Evolutionary conservation across 345 rosid species (phyloP).

Genomic region (Cardamine occulta): DNA sequence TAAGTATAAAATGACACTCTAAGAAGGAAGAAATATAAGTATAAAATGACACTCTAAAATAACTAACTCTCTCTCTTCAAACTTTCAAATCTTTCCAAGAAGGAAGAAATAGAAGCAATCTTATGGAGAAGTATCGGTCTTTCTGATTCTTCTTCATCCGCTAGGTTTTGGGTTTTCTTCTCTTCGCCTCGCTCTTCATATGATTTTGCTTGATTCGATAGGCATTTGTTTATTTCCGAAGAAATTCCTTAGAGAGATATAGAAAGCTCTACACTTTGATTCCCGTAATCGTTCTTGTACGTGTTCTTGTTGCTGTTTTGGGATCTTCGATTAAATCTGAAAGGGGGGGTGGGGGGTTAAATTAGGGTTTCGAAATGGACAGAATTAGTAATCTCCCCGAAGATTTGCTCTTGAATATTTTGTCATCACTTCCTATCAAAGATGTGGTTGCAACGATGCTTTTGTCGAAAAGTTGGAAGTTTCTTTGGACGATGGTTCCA

Average conservation of each 20-base stretch:
- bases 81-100: neutral
- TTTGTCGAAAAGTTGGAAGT: slow-evolving; percentile 15
- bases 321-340: neutral
- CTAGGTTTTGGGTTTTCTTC: neutral
- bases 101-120: neutral
- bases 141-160: slow-evolving; percentile 2
- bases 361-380: slow-evolving; percentile 15
- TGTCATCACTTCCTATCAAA: neutral
- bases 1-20: neutral
- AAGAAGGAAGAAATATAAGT: too few relatives aligned
- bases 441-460: neutral
- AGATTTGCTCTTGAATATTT: slow-evolving; percentile 3
- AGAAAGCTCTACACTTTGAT: neutral
- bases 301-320: too few relatives aligned
- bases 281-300: neutral
- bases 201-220: neutral
- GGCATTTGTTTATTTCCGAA: neutral
- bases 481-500: slow-evolving; percentile 9
- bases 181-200: neutral
- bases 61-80: neutral
- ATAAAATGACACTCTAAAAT: too few relatives aligned
- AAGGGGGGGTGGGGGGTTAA: neutral
- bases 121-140: neutral
- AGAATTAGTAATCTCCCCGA: neutral
- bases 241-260: neutral